Percentiles rank a stretch among this genome's conserved stretches.
Conservation (phyloP, 2,329 filamentous ascomycete species). For the Rhynchosporium secalis region DNA sequence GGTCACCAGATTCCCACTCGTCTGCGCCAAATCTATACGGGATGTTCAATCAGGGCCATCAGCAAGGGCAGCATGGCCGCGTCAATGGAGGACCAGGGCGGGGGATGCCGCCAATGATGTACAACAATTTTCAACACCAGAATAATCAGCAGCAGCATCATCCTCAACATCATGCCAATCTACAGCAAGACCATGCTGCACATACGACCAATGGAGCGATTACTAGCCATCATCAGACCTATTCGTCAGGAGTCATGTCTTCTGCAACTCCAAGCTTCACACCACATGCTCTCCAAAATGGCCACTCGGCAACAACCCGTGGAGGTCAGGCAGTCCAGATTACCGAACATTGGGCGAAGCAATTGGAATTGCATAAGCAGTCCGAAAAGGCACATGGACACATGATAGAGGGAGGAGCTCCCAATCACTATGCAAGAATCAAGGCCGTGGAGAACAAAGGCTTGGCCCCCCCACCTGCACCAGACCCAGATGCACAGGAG, state of each 20-base stretch:
- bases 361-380: conserved; percentile 77
- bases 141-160: conserved; percentile 59
- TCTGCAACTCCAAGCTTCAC: conserved; percentile 61
- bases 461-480: conserved; percentile 48
- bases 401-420: conserved; percentile 67
- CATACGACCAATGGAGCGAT: conserved; percentile 56
- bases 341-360: conserved; percentile 81
- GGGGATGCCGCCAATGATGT: conserved; percentile 64
- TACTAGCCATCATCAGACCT: conserved; percentile 61
- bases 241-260: conserved; percentile 62
- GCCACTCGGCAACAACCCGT: conserved; percentile 51
- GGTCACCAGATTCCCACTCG: conserved; percentile 51
- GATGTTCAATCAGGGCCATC: conserved; percentile 72
- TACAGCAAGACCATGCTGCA: conserved; percentile 59
- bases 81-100: conserved; percentile 70
- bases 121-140: conserved; percentile 68
- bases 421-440: conserved; percentile 70
- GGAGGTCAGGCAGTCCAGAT: conserved; percentile 53
- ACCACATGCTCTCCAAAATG: conserved; percentile 56
- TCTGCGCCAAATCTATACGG: conserved; percentile 41
- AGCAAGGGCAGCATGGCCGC: conserved; percentile 73
- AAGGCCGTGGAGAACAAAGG: conserved; percentile 71
- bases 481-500: conserved; percentile 46
- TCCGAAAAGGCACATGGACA: conserved; percentile 70
- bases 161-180: conserved; percentile 60